Evolutionary conservation across 148 eudicot genomes (phyloP).

Genomic region (Salicornia ramosissima): DNA sequence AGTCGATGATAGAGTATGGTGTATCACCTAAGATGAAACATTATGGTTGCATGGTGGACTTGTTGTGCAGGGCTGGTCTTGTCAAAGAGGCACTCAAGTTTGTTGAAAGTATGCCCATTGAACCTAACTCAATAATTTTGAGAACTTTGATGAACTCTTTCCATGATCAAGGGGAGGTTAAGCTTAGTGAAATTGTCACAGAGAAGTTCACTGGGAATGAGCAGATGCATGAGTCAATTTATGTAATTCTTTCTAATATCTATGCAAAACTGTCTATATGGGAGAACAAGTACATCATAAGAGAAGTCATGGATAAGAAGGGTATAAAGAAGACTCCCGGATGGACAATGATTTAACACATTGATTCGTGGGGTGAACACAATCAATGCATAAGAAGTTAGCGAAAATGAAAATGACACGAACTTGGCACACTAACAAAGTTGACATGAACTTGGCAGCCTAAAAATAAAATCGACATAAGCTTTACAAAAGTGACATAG

Average conservation of each 20-base stretch:
- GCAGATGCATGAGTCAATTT: constrained; percentile 49
- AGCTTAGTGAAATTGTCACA: constrained; percentile 43
- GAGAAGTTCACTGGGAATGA: constrained; percentile 37
- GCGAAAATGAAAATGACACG: constrained; percentile 45
- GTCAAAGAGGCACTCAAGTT: constrained; percentile 53
- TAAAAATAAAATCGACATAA: too few species aligned
- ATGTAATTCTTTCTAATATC: constrained; percentile 51
- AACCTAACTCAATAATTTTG: constrained; percentile 59
- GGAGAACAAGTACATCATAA: constrained; percentile 48
- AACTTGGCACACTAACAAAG: too few species aligned
- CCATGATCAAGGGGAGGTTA: constrained; percentile 44
- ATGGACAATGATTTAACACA: constrained; percentile 45
- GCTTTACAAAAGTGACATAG: too few species aligned
- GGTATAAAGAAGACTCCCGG: constrained; percentile 58
- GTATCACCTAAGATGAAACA: constrained; percentile 57
- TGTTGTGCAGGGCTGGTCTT: constrained; percentile 54
- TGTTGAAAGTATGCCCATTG: constrained; percentile 54
- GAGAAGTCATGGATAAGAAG: constrained; percentile 48
- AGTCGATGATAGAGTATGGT: constrained; percentile 36
- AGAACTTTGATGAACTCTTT: constrained; percentile 51
- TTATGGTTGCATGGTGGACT: constrained; percentile 75
- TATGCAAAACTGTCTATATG: constrained; percentile 51
- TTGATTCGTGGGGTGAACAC: constrained; percentile 45
- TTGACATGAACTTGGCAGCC: too few species aligned
- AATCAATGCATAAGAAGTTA: constrained; percentile 38